phyloP scores from a whole-genome alignment of 148 eudicot genomes.

The Polygonum maritimum region DNA sequence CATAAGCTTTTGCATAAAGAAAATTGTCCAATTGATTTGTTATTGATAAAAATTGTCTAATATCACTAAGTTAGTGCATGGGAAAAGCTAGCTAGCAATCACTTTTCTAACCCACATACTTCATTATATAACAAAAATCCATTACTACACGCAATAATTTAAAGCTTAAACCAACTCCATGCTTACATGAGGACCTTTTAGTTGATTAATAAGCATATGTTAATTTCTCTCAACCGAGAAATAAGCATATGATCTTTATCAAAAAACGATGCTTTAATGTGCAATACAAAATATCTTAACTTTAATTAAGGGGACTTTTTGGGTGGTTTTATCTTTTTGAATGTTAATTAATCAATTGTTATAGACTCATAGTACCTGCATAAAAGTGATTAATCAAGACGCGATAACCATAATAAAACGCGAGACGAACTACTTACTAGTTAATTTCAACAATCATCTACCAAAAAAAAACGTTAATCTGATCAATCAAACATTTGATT shows the following conservation, averaged over 20 bases:
- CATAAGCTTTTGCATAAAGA: not conserved
- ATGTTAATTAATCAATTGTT: not conserved
- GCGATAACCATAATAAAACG: not conserved
- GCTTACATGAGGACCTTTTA: not conserved
- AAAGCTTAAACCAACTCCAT: not conserved
- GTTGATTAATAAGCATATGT: no score
- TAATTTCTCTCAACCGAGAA: no score
- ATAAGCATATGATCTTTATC: no score
- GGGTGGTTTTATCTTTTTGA: slow-evolving; percentile 9
- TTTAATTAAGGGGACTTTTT: slow-evolving; percentile 5
- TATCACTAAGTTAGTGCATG: slow-evolving; percentile 2
- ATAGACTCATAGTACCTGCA: not conserved
- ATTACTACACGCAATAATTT: not conserved
- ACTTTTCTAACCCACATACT: slow-evolving; percentile 4
- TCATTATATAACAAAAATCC: not conserved
- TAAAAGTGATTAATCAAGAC: slow-evolving; percentile 9
- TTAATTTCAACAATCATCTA: not conserved
- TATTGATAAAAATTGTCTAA: not conserved
- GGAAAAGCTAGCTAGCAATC: not conserved
- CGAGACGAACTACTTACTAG: not conserved
- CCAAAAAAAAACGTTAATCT: no score
- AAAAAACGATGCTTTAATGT: not conserved
- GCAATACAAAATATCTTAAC: not conserved
- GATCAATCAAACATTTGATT: slow-evolving; percentile 5
- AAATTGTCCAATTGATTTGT: not conserved